Evolutionary conservation across 2,329 filamentous ascomycete genomes (phyloP).

Genomic region (Beauveria australis): DNA sequence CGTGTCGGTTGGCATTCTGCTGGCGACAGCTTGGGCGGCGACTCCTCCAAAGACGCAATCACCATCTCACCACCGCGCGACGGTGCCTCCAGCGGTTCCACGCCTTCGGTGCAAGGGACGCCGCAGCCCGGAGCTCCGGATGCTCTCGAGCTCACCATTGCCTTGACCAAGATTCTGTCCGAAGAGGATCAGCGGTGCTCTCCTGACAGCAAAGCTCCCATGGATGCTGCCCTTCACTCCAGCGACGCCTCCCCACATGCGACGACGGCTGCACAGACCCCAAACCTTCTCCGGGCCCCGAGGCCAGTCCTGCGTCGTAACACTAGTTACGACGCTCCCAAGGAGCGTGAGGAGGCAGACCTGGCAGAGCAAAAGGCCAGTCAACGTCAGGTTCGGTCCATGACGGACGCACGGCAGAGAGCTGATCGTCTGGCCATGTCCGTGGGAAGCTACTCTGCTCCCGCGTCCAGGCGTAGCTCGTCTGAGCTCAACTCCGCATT

Average conservation of each 20-base stretch:
- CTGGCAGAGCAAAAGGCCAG: conserved; percentile 29
- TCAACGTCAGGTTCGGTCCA: conserved; percentile 30
- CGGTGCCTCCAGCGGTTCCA: conserved; percentile 16
- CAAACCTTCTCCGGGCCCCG: conserved; percentile 4
- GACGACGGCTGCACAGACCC: conserved; percentile 2
- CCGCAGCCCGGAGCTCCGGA: conserved; percentile 28
- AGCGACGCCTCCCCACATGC: neutral
- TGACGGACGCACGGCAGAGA: conserved; percentile 31
- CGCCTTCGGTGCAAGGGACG: conserved; percentile 16
- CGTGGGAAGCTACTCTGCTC: conserved; percentile 30
- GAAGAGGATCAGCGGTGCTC: conserved; percentile 18
- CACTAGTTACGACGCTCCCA: conserved; percentile 33
- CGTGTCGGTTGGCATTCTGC: conserved; percentile 30
- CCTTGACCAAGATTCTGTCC: conserved; percentile 30
- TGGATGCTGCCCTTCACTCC: neutral
- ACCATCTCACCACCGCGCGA: conserved; percentile 8
- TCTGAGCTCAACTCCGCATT: conserved; percentile 24
- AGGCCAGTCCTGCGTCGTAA: conserved; percentile 32
- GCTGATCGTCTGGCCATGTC: conserved; percentile 32
- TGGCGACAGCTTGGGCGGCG: conserved; percentile 18
- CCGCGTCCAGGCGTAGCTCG: conserved; percentile 28
- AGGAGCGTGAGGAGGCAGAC: conserved; percentile 32
- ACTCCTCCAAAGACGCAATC: conserved; percentile 11
- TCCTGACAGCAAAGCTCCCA: neutral
- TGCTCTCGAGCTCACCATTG: conserved; percentile 29